These are phyloP conservation scores for Gossypium ekmanianum DNA, from an alignment of 345 rosid species.

Conservation along the genomic window DNA sequence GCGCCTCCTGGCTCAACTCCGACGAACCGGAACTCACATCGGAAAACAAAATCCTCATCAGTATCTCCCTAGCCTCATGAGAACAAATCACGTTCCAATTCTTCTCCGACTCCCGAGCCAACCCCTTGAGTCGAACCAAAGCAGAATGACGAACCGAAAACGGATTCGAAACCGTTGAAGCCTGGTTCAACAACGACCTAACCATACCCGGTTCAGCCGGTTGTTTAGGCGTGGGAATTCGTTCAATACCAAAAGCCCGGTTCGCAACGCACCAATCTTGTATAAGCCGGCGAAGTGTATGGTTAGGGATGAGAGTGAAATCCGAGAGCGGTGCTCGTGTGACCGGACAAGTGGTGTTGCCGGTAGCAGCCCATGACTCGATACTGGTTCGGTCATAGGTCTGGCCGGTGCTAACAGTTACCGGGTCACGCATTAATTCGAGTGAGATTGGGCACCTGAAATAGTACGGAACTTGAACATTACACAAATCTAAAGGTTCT, in stretches of 20 bases:
- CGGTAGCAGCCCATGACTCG: conserved; percentile 94
- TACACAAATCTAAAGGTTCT: conserved; percentile 69
- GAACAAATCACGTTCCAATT: conserved; percentile 64
- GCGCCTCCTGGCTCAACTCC: conserved; percentile 62
- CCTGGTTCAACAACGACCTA: conserved; percentile 55
- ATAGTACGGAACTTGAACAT: conserved; percentile 75
- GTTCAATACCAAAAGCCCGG: conserved; percentile 68
- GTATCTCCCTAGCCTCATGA: conserved; percentile 47
- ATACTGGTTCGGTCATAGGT: conserved; percentile 96
- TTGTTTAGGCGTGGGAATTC: conserved; percentile 94
- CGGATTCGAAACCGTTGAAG: conserved; percentile 42
- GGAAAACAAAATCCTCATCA: conserved; percentile 43
- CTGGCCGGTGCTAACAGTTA: conserved; percentile 85
- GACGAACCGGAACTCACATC: conserved; percentile 30
- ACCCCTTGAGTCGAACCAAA: conserved; percentile 69
- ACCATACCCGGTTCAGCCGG: conserved; percentile 80
- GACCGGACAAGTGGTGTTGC: conserved; percentile 91
- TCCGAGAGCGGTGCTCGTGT: conserved; percentile 72
- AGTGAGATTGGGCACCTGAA: conserved; percentile 96
- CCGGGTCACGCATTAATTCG: conserved; percentile 97
- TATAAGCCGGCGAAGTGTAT: conserved; percentile 94
- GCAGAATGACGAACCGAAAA: conserved; percentile 57
- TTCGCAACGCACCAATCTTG: conserved; percentile 98
- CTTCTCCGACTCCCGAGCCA: conserved; percentile 88
- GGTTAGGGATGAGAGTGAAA: conserved; percentile 87